phyloP scores from a whole-genome alignment of 169 alveolate genomes.

The Babesia ovis region DNA sequence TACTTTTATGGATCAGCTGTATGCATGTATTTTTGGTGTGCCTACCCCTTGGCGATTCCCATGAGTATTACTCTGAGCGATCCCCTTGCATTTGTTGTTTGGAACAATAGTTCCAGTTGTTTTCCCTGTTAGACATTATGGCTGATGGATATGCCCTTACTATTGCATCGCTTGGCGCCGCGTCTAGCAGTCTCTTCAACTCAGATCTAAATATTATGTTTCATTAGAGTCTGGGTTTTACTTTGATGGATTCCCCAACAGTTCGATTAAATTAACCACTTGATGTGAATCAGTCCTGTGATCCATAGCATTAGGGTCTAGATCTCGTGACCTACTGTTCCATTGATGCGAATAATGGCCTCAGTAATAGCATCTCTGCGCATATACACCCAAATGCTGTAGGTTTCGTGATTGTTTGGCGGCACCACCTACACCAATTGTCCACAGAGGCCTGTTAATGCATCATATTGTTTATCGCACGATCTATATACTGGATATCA shows the following conservation, averaged over 20 bases:
- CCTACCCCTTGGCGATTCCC: slow-evolving; percentile 29
- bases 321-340: slow-evolving; percentile 10
- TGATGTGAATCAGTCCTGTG: slow-evolving; percentile 47
- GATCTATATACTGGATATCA: too few species aligned
- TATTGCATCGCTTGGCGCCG: slow-evolving; percentile 29
- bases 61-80: slow-evolving; percentile 10
- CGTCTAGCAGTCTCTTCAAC: slow-evolving; percentile 18
- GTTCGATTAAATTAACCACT: slow-evolving; percentile 33
- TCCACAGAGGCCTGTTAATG: slow-evolving; percentile 35
- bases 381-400: slow-evolving; percentile 68
- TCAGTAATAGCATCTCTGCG: slow-evolving; percentile 58
- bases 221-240: not conserved
- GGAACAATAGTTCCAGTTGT: slow-evolving; percentile 31
- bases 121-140: slow-evolving; percentile 15
- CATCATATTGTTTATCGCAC: not conserved
- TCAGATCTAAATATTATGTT: slow-evolving; percentile 27
- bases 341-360: slow-evolving; percentile 42
- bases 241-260: slow-evolving; percentile 59
- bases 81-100: slow-evolving; percentile 10
- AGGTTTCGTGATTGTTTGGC: not conserved
- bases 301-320: not conserved
- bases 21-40: not conserved
- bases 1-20: too few species aligned
- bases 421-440: slow-evolving; percentile 54
- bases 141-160: not conserved